phyloP scores from a whole-genome alignment of 495 filamentous ascomycete genomes.

The Lasiosphaeria ovina region DNA sequence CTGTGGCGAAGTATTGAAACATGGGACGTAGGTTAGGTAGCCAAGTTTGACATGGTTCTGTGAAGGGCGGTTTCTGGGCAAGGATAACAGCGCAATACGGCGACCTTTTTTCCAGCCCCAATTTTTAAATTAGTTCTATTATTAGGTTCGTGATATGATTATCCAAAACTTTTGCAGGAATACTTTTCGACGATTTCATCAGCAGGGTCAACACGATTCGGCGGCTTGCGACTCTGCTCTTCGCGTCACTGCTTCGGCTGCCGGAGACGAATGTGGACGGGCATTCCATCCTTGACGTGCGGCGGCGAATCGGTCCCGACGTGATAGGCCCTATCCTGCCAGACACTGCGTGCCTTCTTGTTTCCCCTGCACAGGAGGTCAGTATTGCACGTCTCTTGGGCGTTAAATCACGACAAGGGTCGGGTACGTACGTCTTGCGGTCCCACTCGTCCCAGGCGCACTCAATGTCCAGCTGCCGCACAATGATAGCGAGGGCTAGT shows the following conservation, averaged over 20 bases:
- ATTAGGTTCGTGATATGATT: no score
- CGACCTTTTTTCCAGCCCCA: no score
- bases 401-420: neutral
- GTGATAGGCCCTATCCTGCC: neutral
- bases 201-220: no score
- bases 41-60: no score
- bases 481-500: conserved; percentile 44
- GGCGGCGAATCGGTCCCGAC: neutral
- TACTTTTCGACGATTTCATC: no score
- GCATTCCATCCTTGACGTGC: conserved; percentile 1
- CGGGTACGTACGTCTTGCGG: neutral
- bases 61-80: no score
- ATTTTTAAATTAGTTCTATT: no score
- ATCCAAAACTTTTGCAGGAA: no score
- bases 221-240: neutral
- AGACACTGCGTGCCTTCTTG: neutral
- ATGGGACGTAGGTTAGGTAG: no score
- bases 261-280: neutral
- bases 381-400: neutral
- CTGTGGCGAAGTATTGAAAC: no score
- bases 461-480: conserved; percentile 47
- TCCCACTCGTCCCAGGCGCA: conserved; percentile 47
- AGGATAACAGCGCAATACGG: no score
- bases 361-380: neutral
- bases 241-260: neutral